phyloP scores from a whole-genome alignment of 2,329 filamentous ascomycete genomes.

The Aphanocladium album region DNA sequence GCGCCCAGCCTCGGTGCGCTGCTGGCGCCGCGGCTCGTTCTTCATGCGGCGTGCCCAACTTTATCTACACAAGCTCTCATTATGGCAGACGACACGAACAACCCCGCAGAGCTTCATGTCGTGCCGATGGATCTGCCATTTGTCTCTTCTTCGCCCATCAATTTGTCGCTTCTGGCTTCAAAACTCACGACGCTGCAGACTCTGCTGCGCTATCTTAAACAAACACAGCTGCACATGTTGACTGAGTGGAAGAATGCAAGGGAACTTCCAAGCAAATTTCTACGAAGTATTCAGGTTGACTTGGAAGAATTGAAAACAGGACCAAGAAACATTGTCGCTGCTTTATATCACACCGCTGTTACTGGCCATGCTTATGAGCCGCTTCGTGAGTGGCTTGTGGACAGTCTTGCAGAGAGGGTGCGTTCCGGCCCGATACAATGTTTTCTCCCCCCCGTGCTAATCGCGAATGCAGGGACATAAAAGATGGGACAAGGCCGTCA shows the following conservation, averaged over 20 bases:
- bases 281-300: constrained; percentile 71
- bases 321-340: constrained; percentile 60
- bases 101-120: constrained; percentile 42
- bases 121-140: constrained; percentile 80
- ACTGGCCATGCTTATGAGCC: constrained; percentile 74
- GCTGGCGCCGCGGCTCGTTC: constrained; percentile 34
- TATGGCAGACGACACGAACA: constrained; percentile 35
- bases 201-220: constrained; percentile 75
- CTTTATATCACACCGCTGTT: constrained; percentile 76
- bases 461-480: constrained; percentile 71
- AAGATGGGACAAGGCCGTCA: constrained; percentile 86
- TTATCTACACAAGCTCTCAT: constrained; percentile 74
- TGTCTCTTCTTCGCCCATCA: constrained; percentile 69
- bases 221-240: constrained; percentile 72
- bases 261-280: constrained; percentile 72
- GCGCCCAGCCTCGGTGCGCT: constrained; percentile 34
- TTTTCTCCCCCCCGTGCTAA: neutral
- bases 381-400: constrained; percentile 82
- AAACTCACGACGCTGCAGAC: constrained; percentile 87
- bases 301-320: constrained; percentile 57
- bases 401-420: constrained; percentile 75
- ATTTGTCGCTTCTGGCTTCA: constrained; percentile 77
- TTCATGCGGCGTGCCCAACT: constrained; percentile 67
- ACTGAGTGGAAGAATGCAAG: constrained; percentile 79
- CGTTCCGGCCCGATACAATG: constrained; percentile 19